Evolutionary conservation across 2,329 filamentous ascomycete genomes (phyloP).

Genomic region (Fusarium anthophilum): DNA sequence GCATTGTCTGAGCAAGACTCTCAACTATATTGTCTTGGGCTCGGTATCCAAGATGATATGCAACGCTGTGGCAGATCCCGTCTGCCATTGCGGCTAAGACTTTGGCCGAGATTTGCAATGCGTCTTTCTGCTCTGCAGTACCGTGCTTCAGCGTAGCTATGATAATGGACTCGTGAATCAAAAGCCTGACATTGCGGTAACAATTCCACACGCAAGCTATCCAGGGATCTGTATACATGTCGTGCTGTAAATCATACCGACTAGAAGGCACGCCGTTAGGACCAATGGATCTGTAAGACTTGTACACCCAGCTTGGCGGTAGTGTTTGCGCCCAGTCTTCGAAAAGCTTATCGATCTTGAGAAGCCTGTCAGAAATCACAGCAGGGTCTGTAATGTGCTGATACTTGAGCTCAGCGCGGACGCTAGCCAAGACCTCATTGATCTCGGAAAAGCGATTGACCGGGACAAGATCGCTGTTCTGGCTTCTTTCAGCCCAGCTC

Average conservation of each 20-base stretch:
- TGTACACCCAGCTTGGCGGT: conserved; percentile 14
- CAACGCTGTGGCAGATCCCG: conserved; percentile 27
- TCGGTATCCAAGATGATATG: conserved; percentile 29
- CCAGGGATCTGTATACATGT: conserved; percentile 30
- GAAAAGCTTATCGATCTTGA: conserved; percentile 17
- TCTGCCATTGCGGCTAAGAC: conserved; percentile 20
- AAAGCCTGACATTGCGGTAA: conserved; percentile 26
- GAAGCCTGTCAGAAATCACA: conserved; percentile 5
- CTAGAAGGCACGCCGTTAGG: conserved; percentile 1
- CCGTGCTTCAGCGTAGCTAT: conserved; percentile 22
- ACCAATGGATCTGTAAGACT: conserved; percentile 15
- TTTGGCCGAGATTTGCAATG: conserved; percentile 11
- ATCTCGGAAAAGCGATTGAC: conserved; percentile 27
- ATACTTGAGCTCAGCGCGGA: conserved; percentile 22
- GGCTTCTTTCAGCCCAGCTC: conserved; percentile 18
- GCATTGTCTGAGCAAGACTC: background rate
- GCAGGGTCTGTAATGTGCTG: conserved; percentile 14
- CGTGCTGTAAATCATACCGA: conserved; percentile 13
- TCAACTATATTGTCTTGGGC: background rate
- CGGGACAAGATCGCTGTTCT: background rate
- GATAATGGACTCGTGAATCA: conserved; percentile 35
- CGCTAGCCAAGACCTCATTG: conserved; percentile 13
- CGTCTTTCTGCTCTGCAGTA: background rate
- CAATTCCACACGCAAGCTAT: conserved; percentile 35
- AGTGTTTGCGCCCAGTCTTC: conserved; percentile 8